Conservation (phyloP, 371 early-diverging fungal genomes). For the Lichtheimia ramosa region DNA sequence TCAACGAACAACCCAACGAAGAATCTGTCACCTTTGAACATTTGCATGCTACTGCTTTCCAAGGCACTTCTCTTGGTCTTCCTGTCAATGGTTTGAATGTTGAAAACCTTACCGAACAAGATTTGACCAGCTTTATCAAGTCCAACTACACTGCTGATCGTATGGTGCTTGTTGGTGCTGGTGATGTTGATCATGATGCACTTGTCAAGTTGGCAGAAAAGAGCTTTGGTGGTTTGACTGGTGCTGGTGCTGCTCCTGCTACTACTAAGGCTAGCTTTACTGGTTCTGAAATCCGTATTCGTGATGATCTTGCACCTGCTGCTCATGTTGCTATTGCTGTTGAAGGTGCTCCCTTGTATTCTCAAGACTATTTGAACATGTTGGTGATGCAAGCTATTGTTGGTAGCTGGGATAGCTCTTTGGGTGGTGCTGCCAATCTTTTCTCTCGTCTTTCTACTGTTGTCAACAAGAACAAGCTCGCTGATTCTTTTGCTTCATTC, state of each 20-base stretch:
- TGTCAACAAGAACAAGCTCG: conserved; percentile 77
- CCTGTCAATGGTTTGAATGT: conserved; percentile 93
- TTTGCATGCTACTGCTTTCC: conserved; percentile 93
- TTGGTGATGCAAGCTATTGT: conserved; percentile 87
- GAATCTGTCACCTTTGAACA: conserved; percentile 89
- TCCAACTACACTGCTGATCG: conserved; percentile 89
- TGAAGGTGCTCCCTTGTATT: conserved; percentile 87
- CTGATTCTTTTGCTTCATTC: conserved; percentile 94
- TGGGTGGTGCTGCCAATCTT: conserved; percentile 80
- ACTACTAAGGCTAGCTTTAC: conserved; percentile 64
- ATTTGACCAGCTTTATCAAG: conserved; percentile 79
- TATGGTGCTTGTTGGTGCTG: conserved; percentile 90
- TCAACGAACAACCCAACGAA: conserved; percentile 73
- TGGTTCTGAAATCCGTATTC: conserved; percentile 90
- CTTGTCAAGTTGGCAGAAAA: conserved; percentile 87
- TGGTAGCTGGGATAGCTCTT: conserved; percentile 89
- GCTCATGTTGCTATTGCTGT: conserved; percentile 94
- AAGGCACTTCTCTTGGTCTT: conserved; percentile 81
- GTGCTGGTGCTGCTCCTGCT: conserved; percentile 8
- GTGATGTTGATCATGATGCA: conserved; percentile 89
- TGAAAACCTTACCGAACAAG: conserved; percentile 73
- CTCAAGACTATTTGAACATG: conserved; percentile 90
- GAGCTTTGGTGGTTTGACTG: conserved; percentile 68
- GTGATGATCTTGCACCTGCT: conserved; percentile 86
- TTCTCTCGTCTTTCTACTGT: conserved; percentile 82